Base-by-base conservation (phyloP, 352 stramenopile genomes). In the Pythium brassicae region DNA sequence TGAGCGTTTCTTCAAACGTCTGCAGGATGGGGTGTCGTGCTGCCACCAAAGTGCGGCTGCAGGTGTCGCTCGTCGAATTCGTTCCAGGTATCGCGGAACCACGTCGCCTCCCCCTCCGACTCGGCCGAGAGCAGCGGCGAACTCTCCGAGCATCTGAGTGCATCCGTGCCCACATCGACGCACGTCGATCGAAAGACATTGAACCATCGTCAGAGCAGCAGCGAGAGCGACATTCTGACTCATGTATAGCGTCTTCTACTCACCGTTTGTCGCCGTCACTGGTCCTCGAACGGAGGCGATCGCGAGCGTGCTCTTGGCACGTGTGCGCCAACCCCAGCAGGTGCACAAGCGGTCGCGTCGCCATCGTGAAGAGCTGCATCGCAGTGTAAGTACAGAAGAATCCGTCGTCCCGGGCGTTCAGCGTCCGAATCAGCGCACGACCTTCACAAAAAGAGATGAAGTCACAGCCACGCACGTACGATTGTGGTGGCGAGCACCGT, bases 401-500 rank as follows among this genome's bases (percentile, higher is more conserved):
- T n/a, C n/a, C n/a, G n/a, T n/a, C 22, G 22, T 42, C n/a, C 44
- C 32, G 14, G 32, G 32, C 32, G 32, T 37, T 37, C 32, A 37
- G 32, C 14, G 14, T 37, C 32, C 32, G n/a, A 37, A 37, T 37
- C 32, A 7, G 32, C 32, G 9, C 32, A 14, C 32, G 2, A 11
- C 32, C 32, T 11, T 37, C 14, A 37, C 32, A 44, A 9, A 48
- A 15, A 20, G 9, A 49, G 6, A 45, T 7, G 8, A n/a, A 12
- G 19, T 9, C n/a, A 4, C 23, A 32, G 34, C 15, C 3, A 29
- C 0, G 15, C 32, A 61, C 55, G 35, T 55, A 61, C 74, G 12
- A 86, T 65, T 0, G 78, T 89, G 12, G 78, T 87, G 27, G 80
- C 81, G 49, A 89, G 61, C 29, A 87, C 78, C 5, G 76, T 71